Evolutionary conservation across 495 filamentous ascomycete species (phyloP), one percentile per base, ranked within the genome.

Genomic region (Cladorrhinum samala): DNA sequence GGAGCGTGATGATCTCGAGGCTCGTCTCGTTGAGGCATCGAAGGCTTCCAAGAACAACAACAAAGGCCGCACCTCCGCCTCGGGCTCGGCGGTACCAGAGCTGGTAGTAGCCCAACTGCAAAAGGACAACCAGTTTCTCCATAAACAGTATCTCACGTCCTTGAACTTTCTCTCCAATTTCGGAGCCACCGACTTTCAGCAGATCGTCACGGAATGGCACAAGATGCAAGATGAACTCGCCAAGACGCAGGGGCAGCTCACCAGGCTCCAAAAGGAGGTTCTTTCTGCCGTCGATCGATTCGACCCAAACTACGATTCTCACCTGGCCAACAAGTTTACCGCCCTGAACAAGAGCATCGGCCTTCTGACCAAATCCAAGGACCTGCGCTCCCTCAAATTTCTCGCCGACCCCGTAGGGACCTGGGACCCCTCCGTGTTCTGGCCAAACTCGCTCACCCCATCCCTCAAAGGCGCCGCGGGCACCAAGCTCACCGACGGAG

Each of bases 231-330:
- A 25, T 16, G 9, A 25, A 16, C 30, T 16, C 46, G 3, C 4
- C 4, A 1, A 49, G 17, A 36, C 46, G 4, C 24, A 37, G 18
- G 30, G 36, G 11, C 21, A 49, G 27, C 46, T 49, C 2, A 36
- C 19, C 7, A 14, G 46, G 18, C 46, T 49, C 8, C 46, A 49
- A 37, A 25, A 30, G n/a, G 46, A 49, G 46, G 46, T 49, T 7
- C 30, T 49, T 6, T 16, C 24, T 19, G 21, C 46, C 25, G 46
- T 49, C n/a, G 46, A 49, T 33, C 18, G 46, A 6, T 49, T 49
- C 17, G 46, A 49, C 18, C 46, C 46, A 11, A 33, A 30, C 36
- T 49, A 36, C n/a, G 46, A 49, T 33, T 33, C 46, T 13, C 30
- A 5, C 1, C n/a, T 25, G 1, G 14, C 18, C 46, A 7, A 23